A percentile compares a stretch with the other conserved stretches of the same genome.
Conservation (phyloP, 495 filamentous ascomycete species). For the Massariosphaeria phaeospora region DNA sequence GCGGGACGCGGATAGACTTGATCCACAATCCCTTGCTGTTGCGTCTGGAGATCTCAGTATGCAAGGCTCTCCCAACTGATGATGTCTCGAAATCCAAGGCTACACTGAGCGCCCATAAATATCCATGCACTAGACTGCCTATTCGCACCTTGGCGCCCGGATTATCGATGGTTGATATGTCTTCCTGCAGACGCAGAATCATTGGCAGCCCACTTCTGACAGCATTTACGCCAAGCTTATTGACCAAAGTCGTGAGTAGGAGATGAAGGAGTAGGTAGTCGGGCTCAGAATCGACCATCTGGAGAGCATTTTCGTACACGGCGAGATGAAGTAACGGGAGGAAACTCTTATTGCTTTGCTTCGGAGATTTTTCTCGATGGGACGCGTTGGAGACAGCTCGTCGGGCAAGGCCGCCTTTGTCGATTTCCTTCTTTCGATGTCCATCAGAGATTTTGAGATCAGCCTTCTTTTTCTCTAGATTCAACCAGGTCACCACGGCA, state of each 20-base stretch:
- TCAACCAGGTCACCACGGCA: conserved; percentile 74
- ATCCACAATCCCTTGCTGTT: conserved; percentile 72
- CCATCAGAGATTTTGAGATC: conserved; percentile 61
- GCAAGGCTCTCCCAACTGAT: conserved; percentile 60
- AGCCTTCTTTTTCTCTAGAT: conserved; percentile 65
- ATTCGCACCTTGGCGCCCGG: conserved; percentile 64
- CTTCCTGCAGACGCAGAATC: conserved; percentile 81
- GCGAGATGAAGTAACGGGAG: conserved; percentile 80
- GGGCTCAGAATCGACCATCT: conserved; percentile 60
- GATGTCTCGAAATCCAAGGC: conserved; percentile 71
- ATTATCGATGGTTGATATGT: conserved; percentile 61
- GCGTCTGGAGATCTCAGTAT: conserved; percentile 68
- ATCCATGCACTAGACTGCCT: conserved; percentile 80
- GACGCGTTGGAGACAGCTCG: conserved; percentile 67
- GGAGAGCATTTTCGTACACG: conserved; percentile 76
- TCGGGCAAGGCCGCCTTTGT: conserved; percentile 49
- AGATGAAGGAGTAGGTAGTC: conserved; percentile 74
- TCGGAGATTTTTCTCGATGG: conserved; percentile 54
- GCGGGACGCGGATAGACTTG: conserved; percentile 54
- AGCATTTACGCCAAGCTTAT: conserved; percentile 78
- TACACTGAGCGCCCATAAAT: conserved; percentile 72
- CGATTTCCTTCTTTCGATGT: conserved; percentile 40
- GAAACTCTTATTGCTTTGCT: conserved; percentile 59
- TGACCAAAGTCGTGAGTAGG: conserved; percentile 64
- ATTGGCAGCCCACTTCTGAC: conserved; percentile 75